Evolutionary conservation across 192 early-diverging fungal genomes (phyloP).

Genomic region (Backusella psychrophila): DNA sequence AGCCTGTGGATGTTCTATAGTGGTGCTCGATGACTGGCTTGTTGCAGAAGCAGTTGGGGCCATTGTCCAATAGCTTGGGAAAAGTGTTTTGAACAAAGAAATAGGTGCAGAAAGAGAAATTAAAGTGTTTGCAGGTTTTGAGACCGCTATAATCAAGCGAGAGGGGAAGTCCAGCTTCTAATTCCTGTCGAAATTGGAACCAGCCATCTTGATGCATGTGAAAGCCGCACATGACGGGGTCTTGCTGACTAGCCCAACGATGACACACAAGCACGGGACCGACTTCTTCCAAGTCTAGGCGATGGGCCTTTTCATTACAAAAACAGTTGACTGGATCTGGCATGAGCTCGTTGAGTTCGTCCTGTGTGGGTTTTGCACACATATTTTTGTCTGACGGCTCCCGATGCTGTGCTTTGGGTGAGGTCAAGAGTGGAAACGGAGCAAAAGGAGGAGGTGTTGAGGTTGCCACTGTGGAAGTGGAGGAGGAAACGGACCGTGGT

Average conservation of each 20-base stretch:
- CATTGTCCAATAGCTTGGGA: background rate
- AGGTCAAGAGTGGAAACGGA: background rate
- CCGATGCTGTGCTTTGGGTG: background rate
- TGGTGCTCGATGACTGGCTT: background rate
- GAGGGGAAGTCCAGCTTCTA: background rate
- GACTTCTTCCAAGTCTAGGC: background rate
- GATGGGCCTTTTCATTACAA: background rate
- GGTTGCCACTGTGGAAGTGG: background rate
- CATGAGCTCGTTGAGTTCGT: background rate
- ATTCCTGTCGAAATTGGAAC: background rate
- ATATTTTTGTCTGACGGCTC: background rate
- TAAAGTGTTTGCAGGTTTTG: background rate
- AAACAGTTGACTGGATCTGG: background rate
- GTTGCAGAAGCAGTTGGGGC: slow-evolving; percentile 17
- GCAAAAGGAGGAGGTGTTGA: background rate
- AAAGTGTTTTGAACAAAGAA: background rate
- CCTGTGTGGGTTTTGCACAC: background rate
- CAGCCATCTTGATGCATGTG: slow-evolving; percentile 15
- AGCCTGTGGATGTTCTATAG: background rate
- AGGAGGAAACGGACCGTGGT: background rate
- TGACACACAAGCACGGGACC: background rate
- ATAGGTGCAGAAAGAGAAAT: slow-evolving; percentile 12
- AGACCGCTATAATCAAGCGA: background rate
- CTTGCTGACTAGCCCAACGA: too few relatives aligned
- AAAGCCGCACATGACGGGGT: slow-evolving; percentile 9